Evolutionary conservation across 768 basidiomycete genomes (phyloP).

Genomic region (Mycena sanguinolenta): DNA sequence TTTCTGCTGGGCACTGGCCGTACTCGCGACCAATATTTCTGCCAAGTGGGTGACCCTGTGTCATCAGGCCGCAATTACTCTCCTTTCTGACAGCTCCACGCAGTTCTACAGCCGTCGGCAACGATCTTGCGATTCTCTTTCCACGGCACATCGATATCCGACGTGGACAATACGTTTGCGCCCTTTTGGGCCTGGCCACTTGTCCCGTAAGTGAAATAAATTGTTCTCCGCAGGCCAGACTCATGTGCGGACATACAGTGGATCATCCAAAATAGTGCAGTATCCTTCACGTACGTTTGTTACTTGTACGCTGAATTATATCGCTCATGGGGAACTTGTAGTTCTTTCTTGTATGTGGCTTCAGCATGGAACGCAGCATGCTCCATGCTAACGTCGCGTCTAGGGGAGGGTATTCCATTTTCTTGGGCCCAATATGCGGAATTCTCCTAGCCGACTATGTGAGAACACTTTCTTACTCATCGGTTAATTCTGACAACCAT

Average conservation of each 20-base stretch:
- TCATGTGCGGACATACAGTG: slow-evolving; percentile 44
- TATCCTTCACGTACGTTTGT: slow-evolving; percentile 68
- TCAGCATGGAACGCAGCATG: neutral
- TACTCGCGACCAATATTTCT: slow-evolving; percentile 37
- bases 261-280: slow-evolving; percentile 67
- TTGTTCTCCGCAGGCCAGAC: neutral
- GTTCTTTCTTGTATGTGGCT: slow-evolving; percentile 31
- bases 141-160: slow-evolving; percentile 49
- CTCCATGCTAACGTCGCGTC: neutral
- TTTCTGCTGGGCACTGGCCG: slow-evolving; percentile 37
- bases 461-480: neutral
- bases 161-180: slow-evolving; percentile 71
- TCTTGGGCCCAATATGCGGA: slow-evolving; percentile 74
- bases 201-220: slow-evolving; percentile 49
- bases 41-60: slow-evolving; percentile 39
- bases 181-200: slow-evolving; percentile 69
- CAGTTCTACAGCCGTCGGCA: slow-evolving; percentile 37
- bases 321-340: neutral
- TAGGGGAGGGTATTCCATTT: slow-evolving; percentile 67
- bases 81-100: neutral
- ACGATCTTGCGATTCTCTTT: slow-evolving; percentile 63
- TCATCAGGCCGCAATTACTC: neutral
- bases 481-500: neutral
- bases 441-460: slow-evolving; percentile 57
- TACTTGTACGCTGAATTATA: slow-evolving; percentile 4